These are phyloP conservation scores for Ceratocystis lukuohia DNA, from an alignment of 2,329 filamentous ascomycete genomes.

Conservation along the genomic window DNA sequence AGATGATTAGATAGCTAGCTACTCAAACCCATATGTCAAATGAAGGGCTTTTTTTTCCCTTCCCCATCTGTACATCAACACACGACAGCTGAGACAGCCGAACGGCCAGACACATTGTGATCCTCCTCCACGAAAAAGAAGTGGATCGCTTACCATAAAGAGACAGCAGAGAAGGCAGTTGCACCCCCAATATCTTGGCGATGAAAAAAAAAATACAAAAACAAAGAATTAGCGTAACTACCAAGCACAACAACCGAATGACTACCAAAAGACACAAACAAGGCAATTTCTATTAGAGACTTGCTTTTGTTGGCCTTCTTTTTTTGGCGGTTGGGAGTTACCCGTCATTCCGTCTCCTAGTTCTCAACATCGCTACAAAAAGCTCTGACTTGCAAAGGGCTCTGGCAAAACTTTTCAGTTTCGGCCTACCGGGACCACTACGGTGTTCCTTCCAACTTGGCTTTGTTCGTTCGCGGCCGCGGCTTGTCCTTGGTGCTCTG, in stretches of 20 bases:
- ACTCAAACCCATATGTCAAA: no score
- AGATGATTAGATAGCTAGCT: no score
- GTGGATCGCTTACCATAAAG: background rate
- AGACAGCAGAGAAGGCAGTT: background rate
- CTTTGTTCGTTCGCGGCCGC: background rate
- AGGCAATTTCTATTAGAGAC: background rate
- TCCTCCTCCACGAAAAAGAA: background rate
- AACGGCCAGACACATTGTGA: background rate
- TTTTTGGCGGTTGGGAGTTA: background rate
- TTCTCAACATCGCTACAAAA: background rate
- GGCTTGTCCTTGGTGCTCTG: background rate
- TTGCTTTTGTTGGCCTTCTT: background rate
- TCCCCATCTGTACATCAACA: background rate
- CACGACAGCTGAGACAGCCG: background rate
- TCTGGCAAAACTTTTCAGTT: background rate
- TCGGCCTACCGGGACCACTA: conserved; percentile 3
- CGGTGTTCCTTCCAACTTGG: conserved; percentile 1
- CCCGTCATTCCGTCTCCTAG: background rate
- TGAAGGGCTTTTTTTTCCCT: background rate
- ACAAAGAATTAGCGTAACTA: background rate
- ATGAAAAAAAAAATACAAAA: background rate
- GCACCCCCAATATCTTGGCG: background rate
- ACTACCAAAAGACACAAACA: background rate
- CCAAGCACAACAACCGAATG: background rate
- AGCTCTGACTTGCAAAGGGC: conserved; percentile 1